These are phyloP conservation scores for Scolecobasidium constrictum DNA, from an alignment of 2,329 filamentous ascomycete genomes.

Conservation along the genomic window DNA sequence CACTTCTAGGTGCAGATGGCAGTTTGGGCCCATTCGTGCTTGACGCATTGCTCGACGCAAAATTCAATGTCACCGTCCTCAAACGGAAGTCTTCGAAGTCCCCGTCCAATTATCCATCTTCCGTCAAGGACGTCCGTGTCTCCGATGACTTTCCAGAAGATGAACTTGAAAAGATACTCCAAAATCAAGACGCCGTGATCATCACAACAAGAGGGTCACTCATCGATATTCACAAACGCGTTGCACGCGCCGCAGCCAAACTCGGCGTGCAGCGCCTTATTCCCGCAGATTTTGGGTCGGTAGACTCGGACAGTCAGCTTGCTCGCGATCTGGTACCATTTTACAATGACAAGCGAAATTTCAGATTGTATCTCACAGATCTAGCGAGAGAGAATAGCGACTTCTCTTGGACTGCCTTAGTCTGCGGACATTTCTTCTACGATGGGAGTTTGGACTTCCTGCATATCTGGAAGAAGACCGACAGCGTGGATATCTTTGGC, in stretches of 20 bases:
- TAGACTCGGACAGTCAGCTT: neutral
- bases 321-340: constrained; percentile 6
- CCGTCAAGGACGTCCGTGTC: neutral
- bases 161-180: constrained; percentile 11
- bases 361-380: constrained; percentile 1
- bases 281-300: constrained; percentile 10
- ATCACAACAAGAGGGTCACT: constrained; percentile 4
- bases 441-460: constrained; percentile 3
- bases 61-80: constrained; percentile 22
- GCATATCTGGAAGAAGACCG: neutral
- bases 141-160: constrained; percentile 4
- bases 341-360: constrained; percentile 4
- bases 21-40: constrained; percentile 24
- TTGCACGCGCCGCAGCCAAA: constrained; percentile 6
- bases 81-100: constrained; percentile 25
- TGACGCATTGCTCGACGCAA: constrained; percentile 19
- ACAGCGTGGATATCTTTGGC: constrained; percentile 3
- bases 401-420: constrained; percentile 6
- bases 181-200: constrained; percentile 11
- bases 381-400: neutral
- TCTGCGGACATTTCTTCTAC: constrained; percentile 10
- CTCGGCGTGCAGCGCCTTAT: constrained; percentile 10
- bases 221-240: constrained; percentile 2
- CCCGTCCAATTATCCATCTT: constrained; percentile 15
- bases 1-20: constrained; percentile 21